Evolutionary conservation across 2,329 filamentous ascomycete genomes (phyloP).

Genomic region (Fusarium continuum): DNA sequence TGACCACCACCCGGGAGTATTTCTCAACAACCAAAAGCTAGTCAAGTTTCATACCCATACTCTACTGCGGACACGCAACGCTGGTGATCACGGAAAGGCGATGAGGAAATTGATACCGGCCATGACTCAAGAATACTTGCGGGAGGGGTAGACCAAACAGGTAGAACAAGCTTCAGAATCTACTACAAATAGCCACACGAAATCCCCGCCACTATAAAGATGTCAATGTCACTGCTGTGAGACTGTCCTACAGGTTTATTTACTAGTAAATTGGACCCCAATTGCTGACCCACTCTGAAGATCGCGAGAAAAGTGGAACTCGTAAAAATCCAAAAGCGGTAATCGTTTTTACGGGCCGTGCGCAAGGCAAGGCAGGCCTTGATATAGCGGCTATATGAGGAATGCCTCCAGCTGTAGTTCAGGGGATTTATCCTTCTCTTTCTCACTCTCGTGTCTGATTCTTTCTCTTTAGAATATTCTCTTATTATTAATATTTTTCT

Average conservation of each 20-base stretch:
- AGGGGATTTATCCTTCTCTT: no score
- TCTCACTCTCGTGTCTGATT: not conserved
- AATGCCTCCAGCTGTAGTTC: not conserved
- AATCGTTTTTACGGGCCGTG: conserved; percentile 26
- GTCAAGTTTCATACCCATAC: conserved; percentile 85
- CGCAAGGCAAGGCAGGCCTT: no score
- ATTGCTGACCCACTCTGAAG: not conserved
- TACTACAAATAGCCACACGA: no score
- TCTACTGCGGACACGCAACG: conserved; percentile 75
- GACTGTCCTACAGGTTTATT: no score
- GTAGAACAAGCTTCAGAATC: no score
- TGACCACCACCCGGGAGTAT: conserved; percentile 82
- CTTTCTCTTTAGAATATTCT: accelerated
- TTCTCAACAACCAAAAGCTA: conserved; percentile 76
- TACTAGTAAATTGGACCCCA: no score
- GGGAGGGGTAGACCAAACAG: conserved; percentile 54
- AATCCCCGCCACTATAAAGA: no score
- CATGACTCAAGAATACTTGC: conserved; percentile 40
- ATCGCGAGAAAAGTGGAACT: conserved; percentile 6
- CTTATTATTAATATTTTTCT: no score
- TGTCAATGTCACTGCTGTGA: no score
- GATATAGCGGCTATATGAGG: not conserved
- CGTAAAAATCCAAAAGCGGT: conserved; percentile 26
- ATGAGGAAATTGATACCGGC: conserved; percentile 52
- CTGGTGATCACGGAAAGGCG: conserved; percentile 76